These are phyloP conservation scores for Adansonia madagascariensis DNA, from an alignment of 441 rosid genomes.

Conservation along the genomic window DNA sequence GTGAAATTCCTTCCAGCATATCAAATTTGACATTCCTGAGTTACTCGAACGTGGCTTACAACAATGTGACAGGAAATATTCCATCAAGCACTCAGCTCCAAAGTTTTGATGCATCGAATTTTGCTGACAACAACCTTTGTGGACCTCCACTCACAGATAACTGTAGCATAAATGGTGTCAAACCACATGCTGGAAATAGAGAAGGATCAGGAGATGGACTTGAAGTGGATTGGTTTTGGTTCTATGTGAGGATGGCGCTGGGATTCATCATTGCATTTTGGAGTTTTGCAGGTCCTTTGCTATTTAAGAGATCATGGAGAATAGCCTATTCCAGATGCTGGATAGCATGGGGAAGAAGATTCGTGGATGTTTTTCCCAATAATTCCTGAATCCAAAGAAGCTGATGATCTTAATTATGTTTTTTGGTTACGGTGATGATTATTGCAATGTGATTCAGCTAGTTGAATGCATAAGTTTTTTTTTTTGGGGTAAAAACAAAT, in stretches of 20 bases:
- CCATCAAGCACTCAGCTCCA: slow-evolving; percentile 14
- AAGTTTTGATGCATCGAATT: slow-evolving; percentile 8
- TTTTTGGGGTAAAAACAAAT: background rate
- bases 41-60: slow-evolving; percentile 10
- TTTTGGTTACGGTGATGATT: background rate
- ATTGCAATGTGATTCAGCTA: background rate
- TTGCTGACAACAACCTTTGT: slow-evolving; percentile 9
- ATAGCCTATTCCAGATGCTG: slow-evolving; percentile 3
- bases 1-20: slow-evolving; percentile 9
- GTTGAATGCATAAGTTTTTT: background rate
- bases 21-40: slow-evolving; percentile 16
- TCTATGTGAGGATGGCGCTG: background rate
- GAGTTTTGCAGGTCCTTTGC: slow-evolving; percentile 18
- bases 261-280: background rate
- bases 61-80: slow-evolving; percentile 10
- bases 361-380: background rate
- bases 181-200: slow-evolving; percentile 10
- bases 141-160: slow-evolving; percentile 9
- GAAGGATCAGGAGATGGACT: slow-evolving; percentile 9
- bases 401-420: background rate
- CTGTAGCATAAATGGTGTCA: background rate
- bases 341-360: slow-evolving; percentile 4
- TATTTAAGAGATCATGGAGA: slow-evolving; percentile 28
- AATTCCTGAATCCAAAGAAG: slow-evolving; percentile 15
- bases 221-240: background rate